phyloP scores from a whole-genome alignment of 2,329 filamentous ascomycete genomes.

The Hymenoscyphus linearis region DNA sequence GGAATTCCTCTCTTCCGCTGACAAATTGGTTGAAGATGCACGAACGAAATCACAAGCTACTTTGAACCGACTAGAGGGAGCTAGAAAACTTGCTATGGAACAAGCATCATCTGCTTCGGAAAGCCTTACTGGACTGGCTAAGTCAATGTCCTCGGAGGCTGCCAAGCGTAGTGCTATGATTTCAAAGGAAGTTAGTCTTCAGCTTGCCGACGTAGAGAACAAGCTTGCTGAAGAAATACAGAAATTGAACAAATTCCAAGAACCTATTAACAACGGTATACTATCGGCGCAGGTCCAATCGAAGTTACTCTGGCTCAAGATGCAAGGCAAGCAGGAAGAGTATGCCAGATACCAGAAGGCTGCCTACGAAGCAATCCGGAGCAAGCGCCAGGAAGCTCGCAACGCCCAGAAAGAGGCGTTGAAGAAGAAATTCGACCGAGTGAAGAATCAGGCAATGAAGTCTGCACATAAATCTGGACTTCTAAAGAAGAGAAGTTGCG shows the following conservation, averaged over 20 bases:
- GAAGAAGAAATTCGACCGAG: neutral
- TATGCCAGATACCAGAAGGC: conserved; percentile 43
- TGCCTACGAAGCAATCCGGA: conserved; percentile 34
- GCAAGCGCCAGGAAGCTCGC: conserved; percentile 9
- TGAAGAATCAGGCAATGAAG: conserved; percentile 16
- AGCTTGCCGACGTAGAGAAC: conserved; percentile 30
- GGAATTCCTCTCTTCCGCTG: conserved; percentile 17
- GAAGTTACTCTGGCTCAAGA: conserved; percentile 51
- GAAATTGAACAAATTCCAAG: conserved; percentile 35
- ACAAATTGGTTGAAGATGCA: conserved; percentile 22
- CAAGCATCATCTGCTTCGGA: conserved; percentile 18
- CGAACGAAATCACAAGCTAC: conserved; percentile 18
- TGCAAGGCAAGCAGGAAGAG: conserved; percentile 45
- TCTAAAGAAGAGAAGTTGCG: conserved; percentile 3
- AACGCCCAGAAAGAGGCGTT: conserved; percentile 5
- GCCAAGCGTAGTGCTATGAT: conserved; percentile 28
- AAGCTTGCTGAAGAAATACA: conserved; percentile 33
- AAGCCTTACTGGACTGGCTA: conserved; percentile 22
- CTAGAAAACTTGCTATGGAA: conserved; percentile 20
- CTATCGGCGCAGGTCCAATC: conserved; percentile 51
- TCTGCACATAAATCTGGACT: conserved; percentile 7
- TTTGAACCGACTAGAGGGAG: conserved; percentile 19
- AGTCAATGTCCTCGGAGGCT: conserved; percentile 23
- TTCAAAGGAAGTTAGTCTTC: conserved; percentile 24
- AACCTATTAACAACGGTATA: conserved; percentile 41